Conservation (phyloP, 306 rosid species). For the Delonix regia region DNA sequence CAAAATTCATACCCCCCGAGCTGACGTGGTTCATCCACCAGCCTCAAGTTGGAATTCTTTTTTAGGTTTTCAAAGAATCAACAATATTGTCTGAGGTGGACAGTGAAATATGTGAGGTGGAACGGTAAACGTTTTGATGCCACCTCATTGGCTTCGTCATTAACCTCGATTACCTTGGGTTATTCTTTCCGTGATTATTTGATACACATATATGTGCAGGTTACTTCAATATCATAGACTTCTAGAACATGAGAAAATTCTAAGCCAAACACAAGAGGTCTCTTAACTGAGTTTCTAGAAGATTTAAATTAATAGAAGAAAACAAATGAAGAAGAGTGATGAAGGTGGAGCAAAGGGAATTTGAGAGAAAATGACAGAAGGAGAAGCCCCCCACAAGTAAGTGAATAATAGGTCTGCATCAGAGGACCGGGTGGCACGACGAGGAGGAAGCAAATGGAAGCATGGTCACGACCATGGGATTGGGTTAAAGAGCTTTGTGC, state of each 20-base stretch:
- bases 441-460: slow-evolving; percentile 41
- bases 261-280: background rate
- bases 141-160: slow-evolving; percentile 31
- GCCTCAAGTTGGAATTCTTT: slow-evolving; percentile 15
- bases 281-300: background rate
- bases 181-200: background rate
- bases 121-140: slow-evolving; percentile 25
- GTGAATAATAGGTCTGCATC: slow-evolving; percentile 28
- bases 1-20: background rate
- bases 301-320: background rate
- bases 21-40: slow-evolving; percentile 9
- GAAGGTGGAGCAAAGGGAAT: background rate
- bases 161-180: background rate
- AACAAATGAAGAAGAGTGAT: background rate
- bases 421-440: slow-evolving; percentile 54
- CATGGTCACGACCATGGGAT: slow-evolving; percentile 48
- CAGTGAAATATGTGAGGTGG: background rate
- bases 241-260: background rate
- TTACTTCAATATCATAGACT: background rate
- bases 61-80: slow-evolving; percentile 29
- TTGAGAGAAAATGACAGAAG: slow-evolving; percentile 30
- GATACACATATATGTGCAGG: background rate
- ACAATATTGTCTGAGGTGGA: slow-evolving; percentile 33
- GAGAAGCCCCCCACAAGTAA: slow-evolving; percentile 30
- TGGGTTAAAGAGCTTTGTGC: slow-evolving; percentile 48